Evolutionary conservation across 345 rosid species (phyloP).

Genomic region (Arabidopsis suecica): DNA sequence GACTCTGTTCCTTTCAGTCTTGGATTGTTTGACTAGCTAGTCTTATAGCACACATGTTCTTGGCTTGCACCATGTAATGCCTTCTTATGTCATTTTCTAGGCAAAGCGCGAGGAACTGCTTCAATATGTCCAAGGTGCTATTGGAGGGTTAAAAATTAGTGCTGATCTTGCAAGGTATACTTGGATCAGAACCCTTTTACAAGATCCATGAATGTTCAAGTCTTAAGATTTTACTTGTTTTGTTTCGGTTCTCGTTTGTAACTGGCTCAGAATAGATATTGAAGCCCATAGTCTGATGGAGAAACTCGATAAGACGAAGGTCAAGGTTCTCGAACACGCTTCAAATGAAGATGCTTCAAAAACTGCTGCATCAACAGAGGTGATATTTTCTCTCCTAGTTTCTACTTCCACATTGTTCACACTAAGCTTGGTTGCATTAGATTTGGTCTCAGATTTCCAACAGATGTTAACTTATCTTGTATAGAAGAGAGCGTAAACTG

Average conservation of each 20-base stretch:
- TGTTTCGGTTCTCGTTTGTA: constrained; percentile 41
- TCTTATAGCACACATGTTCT: background rate
- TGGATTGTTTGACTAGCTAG: no score
- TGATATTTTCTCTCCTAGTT: constrained; percentile 39
- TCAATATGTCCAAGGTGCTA: constrained; percentile 84
- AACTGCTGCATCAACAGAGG: constrained; percentile 57
- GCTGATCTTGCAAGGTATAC: constrained; percentile 75
- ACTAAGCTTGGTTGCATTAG: constrained; percentile 5
- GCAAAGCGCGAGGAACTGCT: constrained; percentile 88
- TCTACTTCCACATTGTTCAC: background rate
- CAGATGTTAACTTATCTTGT: constrained; percentile 3
- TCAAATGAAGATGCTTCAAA: constrained; percentile 48
- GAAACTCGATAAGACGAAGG: constrained; percentile 61
- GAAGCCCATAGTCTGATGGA: constrained; percentile 69
- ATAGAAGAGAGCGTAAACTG: background rate
- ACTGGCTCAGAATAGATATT: constrained; percentile 85
- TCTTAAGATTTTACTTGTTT: constrained; percentile 33
- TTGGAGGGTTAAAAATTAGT: constrained; percentile 79
- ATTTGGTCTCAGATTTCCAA: constrained; percentile 14
- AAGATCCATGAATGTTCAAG: background rate
- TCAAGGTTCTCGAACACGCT: constrained; percentile 47
- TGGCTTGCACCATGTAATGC: constrained; percentile 27
- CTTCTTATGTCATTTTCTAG: constrained; percentile 47
- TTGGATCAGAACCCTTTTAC: constrained; percentile 14
- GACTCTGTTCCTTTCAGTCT: constrained; percentile 5